Percentiles rank a stretch among this genome's conserved stretches.
phyloP scores from a whole-genome alignment of 306 rosid genomes.

The Sesbania bispinosa region DNA sequence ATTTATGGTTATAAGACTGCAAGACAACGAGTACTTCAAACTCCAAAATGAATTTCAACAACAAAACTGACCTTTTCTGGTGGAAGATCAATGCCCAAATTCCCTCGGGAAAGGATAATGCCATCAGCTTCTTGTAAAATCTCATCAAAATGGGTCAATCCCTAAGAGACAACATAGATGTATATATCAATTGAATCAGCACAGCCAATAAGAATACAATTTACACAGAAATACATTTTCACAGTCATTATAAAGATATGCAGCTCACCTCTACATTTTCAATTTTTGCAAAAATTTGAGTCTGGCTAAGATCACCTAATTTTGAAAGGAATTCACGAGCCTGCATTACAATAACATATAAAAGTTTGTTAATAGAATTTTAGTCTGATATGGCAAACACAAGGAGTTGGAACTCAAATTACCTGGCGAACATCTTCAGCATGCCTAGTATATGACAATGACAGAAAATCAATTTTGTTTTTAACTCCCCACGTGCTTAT shows the following conservation, averaged over 20 bases:
- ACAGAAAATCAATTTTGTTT: slow-evolving; percentile 86
- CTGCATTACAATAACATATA: slow-evolving; percentile 40
- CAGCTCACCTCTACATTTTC: slow-evolving; percentile 81
- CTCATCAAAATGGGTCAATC: slow-evolving; percentile 89
- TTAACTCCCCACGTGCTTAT: slow-evolving; percentile 86
- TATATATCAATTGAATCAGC: neutral
- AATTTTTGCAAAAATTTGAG: slow-evolving; percentile 93
- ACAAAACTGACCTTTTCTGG: slow-evolving; percentile 79
- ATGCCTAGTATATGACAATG: slow-evolving; percentile 76
- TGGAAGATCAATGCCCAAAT: slow-evolving; percentile 94
- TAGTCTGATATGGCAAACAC: slow-evolving; percentile 10
- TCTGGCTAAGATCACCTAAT: slow-evolving; percentile 64
- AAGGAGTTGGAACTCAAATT: slow-evolving; percentile 24
- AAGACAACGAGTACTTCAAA: neutral
- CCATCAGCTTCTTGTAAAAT: slow-evolving; percentile 96
- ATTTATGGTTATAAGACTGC: neutral
- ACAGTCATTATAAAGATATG: neutral
- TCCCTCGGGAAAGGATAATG: slow-evolving; percentile 87
- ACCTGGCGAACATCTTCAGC: slow-evolving; percentile 90
- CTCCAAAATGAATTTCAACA: neutral
- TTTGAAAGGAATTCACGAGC: slow-evolving; percentile 86
- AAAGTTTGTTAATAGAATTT: slow-evolving; percentile 1
- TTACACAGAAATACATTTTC: neutral
- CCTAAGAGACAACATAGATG: slow-evolving; percentile 43
- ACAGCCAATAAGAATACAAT: slow-evolving; percentile 5